These are phyloP conservation scores for Chaetomium sp. DNA, from an alignment of 2,329 filamentous ascomycete species.

Conservation along the genomic window DNA sequence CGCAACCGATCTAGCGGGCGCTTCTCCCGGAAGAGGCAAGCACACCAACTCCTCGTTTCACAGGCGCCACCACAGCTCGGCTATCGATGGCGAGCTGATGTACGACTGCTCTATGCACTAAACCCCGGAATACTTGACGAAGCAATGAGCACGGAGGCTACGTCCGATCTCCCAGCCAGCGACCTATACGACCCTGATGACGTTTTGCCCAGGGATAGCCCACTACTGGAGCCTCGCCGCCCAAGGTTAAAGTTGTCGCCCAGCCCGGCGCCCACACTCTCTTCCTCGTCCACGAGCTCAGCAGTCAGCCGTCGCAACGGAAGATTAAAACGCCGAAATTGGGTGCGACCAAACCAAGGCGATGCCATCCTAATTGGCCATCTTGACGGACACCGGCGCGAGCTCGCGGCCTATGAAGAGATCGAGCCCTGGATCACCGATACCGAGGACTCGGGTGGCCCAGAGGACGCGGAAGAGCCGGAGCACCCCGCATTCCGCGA, in stretches of 20 bases:
- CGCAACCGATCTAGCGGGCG: background rate
- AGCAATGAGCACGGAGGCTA: constrained; percentile 37
- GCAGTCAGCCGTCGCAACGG: constrained; percentile 35
- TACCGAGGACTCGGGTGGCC: constrained; percentile 23
- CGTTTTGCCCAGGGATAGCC: constrained; percentile 35
- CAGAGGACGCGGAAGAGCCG: constrained; percentile 19
- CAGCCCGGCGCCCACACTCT: constrained; percentile 42
- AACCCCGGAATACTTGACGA: constrained; percentile 26
- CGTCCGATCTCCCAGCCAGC: constrained; percentile 26
- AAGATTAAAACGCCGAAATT: constrained; percentile 47
- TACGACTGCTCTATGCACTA: constrained; percentile 23
- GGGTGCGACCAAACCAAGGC: constrained; percentile 51
- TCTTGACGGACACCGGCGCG: constrained; percentile 57
- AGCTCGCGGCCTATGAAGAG: constrained; percentile 52
- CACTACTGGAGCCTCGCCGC: constrained; percentile 32
- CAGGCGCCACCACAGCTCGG: constrained; percentile 3
- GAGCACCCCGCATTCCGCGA: constrained; percentile 1
- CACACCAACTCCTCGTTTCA: background rate
- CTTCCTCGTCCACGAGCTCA: constrained; percentile 39
- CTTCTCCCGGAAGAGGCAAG: background rate
- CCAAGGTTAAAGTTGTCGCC: constrained; percentile 44
- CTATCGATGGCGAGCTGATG: constrained; percentile 30
- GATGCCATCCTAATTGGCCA: constrained; percentile 61
- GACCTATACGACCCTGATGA: constrained; percentile 42
- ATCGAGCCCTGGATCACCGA: constrained; percentile 43